A percentile compares a stretch with the other conserved stretches of the same genome.
Evolutionary conservation across 1,284 basidiomycete species (phyloP).

Genomic region (Phylloporus gajari): DNA sequence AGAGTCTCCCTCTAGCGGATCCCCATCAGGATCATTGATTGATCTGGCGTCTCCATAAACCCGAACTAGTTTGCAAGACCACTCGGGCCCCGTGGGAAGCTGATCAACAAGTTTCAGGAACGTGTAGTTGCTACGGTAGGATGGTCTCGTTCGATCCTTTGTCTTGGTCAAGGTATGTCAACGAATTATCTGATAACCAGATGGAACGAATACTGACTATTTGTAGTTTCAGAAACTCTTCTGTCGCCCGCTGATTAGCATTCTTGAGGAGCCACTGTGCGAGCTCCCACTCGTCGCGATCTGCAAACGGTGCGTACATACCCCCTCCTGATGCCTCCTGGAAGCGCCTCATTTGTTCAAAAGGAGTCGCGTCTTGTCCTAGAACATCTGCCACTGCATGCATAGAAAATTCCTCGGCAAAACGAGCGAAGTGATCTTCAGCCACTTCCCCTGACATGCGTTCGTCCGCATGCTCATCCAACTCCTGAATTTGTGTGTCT

Average conservation of each 20-base stretch:
- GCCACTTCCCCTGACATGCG: too few species aligned
- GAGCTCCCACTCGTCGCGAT: not conserved
- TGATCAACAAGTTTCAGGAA: conserved; percentile 1
- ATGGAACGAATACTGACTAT: not conserved
- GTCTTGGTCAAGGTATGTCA: not conserved
- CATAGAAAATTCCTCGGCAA: not conserved
- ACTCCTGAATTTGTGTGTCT: too few species aligned
- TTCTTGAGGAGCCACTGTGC: not conserved
- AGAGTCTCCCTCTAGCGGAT: not conserved
- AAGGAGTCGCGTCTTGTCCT: not conserved
- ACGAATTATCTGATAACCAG: not conserved
- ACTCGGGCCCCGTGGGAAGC: not conserved
- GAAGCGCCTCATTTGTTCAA: not conserved
- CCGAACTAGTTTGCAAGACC: not conserved
- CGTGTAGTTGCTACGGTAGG: not conserved
- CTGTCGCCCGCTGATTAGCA: not conserved
- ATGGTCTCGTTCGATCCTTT: not conserved
- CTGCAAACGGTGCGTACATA: not conserved
- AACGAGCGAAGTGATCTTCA: not conserved
- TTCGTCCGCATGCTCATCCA: too few species aligned
- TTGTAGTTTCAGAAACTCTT: conserved; percentile 3
- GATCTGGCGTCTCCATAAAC: too few species aligned
- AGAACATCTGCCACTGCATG: not conserved
- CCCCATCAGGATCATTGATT: too few species aligned
- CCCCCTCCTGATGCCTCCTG: not conserved